These are phyloP conservation scores for Rhodotorula toruloides DNA, from an alignment of 768 basidiomycete genomes.

Conservation along the genomic window DNA sequence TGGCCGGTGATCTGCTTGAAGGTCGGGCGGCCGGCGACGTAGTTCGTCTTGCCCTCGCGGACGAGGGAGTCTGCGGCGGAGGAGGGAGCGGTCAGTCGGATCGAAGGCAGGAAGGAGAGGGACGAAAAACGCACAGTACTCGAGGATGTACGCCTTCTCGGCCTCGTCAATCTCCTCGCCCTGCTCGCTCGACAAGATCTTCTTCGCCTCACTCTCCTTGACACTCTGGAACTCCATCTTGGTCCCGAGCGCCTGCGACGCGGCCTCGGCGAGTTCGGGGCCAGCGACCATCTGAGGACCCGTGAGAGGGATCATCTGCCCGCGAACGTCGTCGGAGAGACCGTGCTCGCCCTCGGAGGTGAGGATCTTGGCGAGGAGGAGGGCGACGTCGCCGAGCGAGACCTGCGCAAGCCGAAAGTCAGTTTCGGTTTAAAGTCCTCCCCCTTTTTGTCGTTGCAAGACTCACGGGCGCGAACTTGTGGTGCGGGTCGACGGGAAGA, in stretches of 20 bases:
- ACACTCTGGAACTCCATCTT: slow-evolving; percentile 3
- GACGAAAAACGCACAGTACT: slow-evolving; percentile 11
- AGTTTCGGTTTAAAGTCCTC: no score
- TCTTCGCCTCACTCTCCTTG: slow-evolving; percentile 15
- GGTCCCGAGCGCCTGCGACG: slow-evolving; percentile 5
- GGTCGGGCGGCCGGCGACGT: background rate
- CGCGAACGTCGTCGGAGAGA: slow-evolving; percentile 12
- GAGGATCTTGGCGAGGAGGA: slow-evolving; percentile 14
- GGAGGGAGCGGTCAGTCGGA: background rate
- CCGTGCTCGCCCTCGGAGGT: slow-evolving; percentile 3
- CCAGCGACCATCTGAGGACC: slow-evolving; percentile 4
- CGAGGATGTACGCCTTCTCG: slow-evolving; percentile 1
- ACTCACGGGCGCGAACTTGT: slow-evolving; percentile 15
- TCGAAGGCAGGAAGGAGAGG: background rate
- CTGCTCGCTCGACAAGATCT: background rate
- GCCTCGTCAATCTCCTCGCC: slow-evolving; percentile 5
- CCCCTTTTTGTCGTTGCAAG: background rate
- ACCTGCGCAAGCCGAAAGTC: background rate
- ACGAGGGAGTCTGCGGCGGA: background rate
- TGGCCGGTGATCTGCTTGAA: slow-evolving; percentile 2
- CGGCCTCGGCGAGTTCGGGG: slow-evolving; percentile 18
- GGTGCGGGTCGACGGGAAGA: slow-evolving; percentile 9
- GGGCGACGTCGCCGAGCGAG: slow-evolving; percentile 15
- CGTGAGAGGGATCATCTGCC: slow-evolving; percentile 8
- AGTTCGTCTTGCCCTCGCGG: slow-evolving; percentile 16